A percentile compares a stretch with the other conserved stretches of the same genome.
These are phyloP conservation scores for Zymoseptoria tritici DNA, from an alignment of 2,329 filamentous ascomycete genomes.

Conservation along the genomic window DNA sequence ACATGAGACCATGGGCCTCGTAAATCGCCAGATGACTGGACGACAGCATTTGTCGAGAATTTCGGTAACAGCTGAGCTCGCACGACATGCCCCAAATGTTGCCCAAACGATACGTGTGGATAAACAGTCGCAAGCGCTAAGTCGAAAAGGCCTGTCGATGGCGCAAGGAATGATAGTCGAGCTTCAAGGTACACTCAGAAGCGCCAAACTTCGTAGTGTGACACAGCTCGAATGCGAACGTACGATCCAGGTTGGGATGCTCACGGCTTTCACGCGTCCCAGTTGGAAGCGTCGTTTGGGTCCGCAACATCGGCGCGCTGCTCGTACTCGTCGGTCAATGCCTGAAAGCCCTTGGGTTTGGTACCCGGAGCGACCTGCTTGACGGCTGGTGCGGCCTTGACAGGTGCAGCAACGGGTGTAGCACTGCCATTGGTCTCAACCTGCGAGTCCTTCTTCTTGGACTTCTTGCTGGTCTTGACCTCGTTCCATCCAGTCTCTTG, in stretches of 20 bases:
- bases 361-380: conserved; percentile 12
- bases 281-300: conserved; percentile 19
- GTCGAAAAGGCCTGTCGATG: background rate
- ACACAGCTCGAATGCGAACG: background rate
- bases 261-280: conserved; percentile 7
- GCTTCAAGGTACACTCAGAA: background rate
- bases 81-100: background rate
- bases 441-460: conserved; percentile 43
- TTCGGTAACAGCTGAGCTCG: background rate
- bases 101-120: background rate
- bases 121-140: background rate
- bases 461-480: conserved; percentile 49
- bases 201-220: background rate
- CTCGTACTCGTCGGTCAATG: conserved; percentile 16
- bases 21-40: background rate
- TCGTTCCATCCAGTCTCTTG: conserved; percentile 54
- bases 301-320: conserved; percentile 17
- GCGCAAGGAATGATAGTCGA: background rate
- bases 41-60: background rate
- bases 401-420: conserved; percentile 9
- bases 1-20: background rate
- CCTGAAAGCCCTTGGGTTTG: conserved; percentile 20
- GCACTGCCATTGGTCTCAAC: conserved; percentile 13
- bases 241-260: background rate
- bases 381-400: background rate